Evolutionary conservation across 2,329 filamentous ascomycete genomes (phyloP).

Genomic region (Ophiosphaerella korrae): DNA sequence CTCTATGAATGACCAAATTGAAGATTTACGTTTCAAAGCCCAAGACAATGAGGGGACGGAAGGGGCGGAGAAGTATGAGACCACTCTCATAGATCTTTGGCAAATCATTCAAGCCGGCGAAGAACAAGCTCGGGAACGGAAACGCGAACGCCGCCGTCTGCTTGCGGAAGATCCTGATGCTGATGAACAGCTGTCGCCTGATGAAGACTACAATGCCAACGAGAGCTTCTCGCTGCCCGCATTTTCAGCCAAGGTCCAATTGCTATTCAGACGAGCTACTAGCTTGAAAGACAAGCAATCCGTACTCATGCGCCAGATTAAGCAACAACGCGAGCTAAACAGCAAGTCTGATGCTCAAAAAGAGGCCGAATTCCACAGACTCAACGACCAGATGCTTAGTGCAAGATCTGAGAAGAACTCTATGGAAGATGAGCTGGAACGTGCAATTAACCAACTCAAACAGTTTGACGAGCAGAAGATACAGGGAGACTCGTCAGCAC

Average conservation of each 20-base stretch:
- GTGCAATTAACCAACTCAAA: slow-evolving; percentile 38
- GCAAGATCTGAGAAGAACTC: slow-evolving; percentile 42
- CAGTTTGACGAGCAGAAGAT: slow-evolving; percentile 37
- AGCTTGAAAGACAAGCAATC: slow-evolving; percentile 84
- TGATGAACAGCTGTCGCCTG: slow-evolving; percentile 64
- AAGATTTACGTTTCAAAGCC: slow-evolving; percentile 28
- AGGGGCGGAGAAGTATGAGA: slow-evolving; percentile 54
- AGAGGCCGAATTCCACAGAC: slow-evolving; percentile 46
- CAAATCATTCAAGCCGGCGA: slow-evolving; percentile 55
- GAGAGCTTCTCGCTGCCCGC: slow-evolving; percentile 74
- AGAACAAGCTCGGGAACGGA: slow-evolving; percentile 47
- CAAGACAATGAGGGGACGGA: slow-evolving; percentile 24
- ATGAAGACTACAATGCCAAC: slow-evolving; percentile 62
- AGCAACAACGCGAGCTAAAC: slow-evolving; percentile 92
- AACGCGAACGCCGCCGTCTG: slow-evolving; percentile 39
- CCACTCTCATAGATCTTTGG: slow-evolving; percentile 58
- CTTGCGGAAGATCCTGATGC: slow-evolving; percentile 62
- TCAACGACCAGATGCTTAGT: slow-evolving; percentile 50
- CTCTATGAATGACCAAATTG: slow-evolving; percentile 35
- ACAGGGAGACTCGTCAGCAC: slow-evolving; percentile 22
- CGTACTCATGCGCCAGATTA: slow-evolving; percentile 88
- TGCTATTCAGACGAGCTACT: slow-evolving; percentile 76
- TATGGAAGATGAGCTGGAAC: slow-evolving; percentile 44
- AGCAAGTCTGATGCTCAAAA: slow-evolving; percentile 73
- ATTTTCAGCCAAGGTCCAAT: slow-evolving; percentile 79